Percentiles rank a stretch among this genome's conserved stretches.
Conservation (phyloP, 257 asterid genomes). For the Gynochthodes officinalis region DNA sequence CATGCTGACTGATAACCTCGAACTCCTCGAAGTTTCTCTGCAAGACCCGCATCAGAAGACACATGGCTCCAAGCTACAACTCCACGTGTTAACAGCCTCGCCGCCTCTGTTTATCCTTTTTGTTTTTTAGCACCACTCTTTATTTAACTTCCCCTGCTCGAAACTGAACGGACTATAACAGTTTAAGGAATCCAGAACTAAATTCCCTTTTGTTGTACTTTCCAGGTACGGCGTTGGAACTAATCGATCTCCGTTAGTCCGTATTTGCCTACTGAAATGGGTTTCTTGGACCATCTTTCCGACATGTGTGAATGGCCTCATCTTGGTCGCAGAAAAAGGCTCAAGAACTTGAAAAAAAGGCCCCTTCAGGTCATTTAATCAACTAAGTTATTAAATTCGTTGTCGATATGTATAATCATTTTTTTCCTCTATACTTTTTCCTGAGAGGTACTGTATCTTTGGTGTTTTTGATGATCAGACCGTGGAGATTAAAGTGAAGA, state of each 20-base stretch:
- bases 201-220: neutral
- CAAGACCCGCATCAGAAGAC: neutral
- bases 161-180: neutral
- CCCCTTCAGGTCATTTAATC: slow-evolving; percentile 30
- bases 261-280: slow-evolving; percentile 22
- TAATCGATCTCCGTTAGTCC: neutral
- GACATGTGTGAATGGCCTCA: slow-evolving; percentile 20
- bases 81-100: slow-evolving; percentile 1
- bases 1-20: too few relatives aligned
- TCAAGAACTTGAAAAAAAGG: slow-evolving; percentile 26
- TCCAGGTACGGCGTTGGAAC: neutral
- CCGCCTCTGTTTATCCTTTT: slow-evolving; percentile 1
- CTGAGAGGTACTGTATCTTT: too few relatives aligned
- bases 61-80: neutral
- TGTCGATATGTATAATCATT: too few relatives aligned
- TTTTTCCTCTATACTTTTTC: too few relatives aligned
- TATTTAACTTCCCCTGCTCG: too few relatives aligned
- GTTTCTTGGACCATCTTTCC: slow-evolving; percentile 29
- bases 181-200: too few relatives aligned
- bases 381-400: too few relatives aligned
- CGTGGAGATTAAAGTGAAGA: slow-evolving; percentile 44
- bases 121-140: too few relatives aligned
- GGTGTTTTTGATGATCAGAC: slow-evolving; percentile 25
- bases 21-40: neutral
- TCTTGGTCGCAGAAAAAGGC: slow-evolving; percentile 25